Conservation (phyloP, 331 rosid genomes). For the Arachis monticola region DNA sequence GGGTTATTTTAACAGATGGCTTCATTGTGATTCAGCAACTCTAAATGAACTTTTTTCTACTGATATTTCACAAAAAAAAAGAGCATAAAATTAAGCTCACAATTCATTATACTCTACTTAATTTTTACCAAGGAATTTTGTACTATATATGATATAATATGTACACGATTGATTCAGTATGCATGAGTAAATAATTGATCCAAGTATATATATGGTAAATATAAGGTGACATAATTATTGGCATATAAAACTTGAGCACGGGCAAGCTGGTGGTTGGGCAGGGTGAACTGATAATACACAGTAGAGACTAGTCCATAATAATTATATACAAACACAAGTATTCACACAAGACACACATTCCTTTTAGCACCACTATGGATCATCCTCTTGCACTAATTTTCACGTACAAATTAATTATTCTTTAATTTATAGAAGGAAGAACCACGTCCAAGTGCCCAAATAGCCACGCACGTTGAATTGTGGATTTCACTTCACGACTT, state of each 20-base stretch:
- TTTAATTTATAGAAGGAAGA: not conserved
- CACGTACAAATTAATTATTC: not conserved
- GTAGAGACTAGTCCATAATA: not conserved
- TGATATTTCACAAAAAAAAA: no score
- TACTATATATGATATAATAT: no score
- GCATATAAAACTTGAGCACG: not conserved
- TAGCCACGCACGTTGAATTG: slow-evolving; percentile 6
- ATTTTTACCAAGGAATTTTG: no score
- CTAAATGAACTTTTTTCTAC: not conserved
- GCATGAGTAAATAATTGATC: no score
- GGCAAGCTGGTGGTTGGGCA: not conserved
- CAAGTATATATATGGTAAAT: no score
- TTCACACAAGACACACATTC: not conserved
- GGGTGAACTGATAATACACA: not conserved
- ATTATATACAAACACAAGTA: not conserved
- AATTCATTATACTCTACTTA: not conserved
- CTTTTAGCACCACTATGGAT: not conserved
- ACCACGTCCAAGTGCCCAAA: slow-evolving; percentile 3
- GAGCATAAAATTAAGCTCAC: not conserved
- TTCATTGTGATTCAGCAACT: not conserved
- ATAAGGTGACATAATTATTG: no score
- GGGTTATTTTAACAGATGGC: not conserved
- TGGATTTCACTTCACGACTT: not conserved
- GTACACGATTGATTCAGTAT: no score
- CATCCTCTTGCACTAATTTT: not conserved